Evolutionary conservation across 2,329 filamentous ascomycete genomes (phyloP).

Genomic region (Fusarium beomiforme): DNA sequence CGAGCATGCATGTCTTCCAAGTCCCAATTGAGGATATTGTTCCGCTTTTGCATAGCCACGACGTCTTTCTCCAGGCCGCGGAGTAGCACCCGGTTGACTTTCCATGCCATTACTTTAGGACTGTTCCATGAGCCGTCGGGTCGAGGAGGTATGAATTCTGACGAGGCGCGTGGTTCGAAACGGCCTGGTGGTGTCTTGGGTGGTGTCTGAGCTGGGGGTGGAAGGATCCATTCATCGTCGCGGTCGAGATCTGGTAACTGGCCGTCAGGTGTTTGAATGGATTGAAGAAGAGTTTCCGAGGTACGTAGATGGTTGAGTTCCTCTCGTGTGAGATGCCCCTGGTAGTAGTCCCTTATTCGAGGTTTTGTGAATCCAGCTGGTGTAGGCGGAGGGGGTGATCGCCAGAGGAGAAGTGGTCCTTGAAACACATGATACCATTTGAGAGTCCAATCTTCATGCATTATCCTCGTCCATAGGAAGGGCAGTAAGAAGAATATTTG

Average conservation of each 20-base stretch:
- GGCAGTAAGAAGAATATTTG: conserved; percentile 61
- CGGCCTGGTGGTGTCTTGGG: conserved; percentile 20
- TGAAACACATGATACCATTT: conserved; percentile 58
- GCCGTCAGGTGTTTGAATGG: conserved; percentile 44
- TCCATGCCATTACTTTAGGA: conserved; percentile 53
- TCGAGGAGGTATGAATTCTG: conserved; percentile 45
- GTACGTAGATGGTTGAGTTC: conserved; percentile 53
- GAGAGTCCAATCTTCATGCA: conserved; percentile 62
- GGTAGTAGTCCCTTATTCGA: conserved; percentile 60
- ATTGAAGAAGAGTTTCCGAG: conserved; percentile 48
- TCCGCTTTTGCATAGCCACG: conserved; percentile 56
- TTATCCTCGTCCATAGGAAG: conserved; percentile 60
- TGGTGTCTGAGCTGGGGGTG: conserved; percentile 43
- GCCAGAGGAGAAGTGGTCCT: conserved; percentile 58
- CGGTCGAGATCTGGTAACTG: conserved; percentile 41
- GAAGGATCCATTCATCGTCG: conserved; percentile 47
- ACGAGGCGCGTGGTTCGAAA: conserved; percentile 6
- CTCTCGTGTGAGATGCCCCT: conserved; percentile 58
- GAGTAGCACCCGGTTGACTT: conserved; percentile 53
- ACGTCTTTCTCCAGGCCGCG: conserved; percentile 61
- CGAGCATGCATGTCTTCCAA: conserved; percentile 62
- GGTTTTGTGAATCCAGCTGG: conserved; percentile 54
- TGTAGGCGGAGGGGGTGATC: conserved; percentile 49
- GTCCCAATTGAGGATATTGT: conserved; percentile 60
- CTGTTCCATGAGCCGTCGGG: conserved; percentile 53